Conservation (phyloP, 2,329 filamentous ascomycete species). For the Tolypocladium endophyticum region DNA sequence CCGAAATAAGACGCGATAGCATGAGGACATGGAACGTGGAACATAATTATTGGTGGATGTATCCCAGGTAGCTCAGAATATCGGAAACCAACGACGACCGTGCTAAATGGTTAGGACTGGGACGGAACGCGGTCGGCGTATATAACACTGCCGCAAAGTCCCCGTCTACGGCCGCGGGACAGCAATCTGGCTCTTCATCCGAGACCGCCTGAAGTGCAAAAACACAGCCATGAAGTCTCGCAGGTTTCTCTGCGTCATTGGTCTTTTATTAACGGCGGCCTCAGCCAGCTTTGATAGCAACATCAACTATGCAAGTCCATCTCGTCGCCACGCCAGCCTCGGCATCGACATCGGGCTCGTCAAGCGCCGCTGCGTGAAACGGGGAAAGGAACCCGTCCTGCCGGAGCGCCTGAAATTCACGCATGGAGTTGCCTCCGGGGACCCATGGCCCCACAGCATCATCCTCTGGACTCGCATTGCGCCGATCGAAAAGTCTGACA, state of each 20-base stretch:
- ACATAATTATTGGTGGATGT: too few species aligned
- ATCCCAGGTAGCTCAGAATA: too few species aligned
- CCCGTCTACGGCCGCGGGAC: too few species aligned
- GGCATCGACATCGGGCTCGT: conserved; percentile 56
- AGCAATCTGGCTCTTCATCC: background rate
- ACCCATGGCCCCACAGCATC: conserved; percentile 46
- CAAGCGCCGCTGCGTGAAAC: conserved; percentile 38
- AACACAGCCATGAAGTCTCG: conserved; percentile 1
- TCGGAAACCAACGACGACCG: too few species aligned
- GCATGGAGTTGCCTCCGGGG: conserved; percentile 45
- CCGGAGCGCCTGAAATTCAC: conserved; percentile 48
- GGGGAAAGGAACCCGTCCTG: conserved; percentile 29
- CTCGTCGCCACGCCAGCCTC: conserved; percentile 49
- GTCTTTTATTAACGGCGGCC: background rate
- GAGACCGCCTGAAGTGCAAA: background rate
- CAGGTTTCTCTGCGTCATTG: background rate
- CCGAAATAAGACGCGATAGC: too few species aligned
- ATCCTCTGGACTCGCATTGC: conserved; percentile 41
- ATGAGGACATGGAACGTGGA: too few species aligned
- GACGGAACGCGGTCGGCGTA: background rate
- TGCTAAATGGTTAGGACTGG: too few species aligned
- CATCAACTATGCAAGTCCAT: conserved; percentile 59
- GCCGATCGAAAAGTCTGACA: conserved; percentile 31
- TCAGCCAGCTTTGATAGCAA: conserved; percentile 28
- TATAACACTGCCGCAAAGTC: background rate